These are phyloP conservation scores for Leccinum variabile DNA, from an alignment of 1,284 basidiomycete species.

Conservation along the genomic window DNA sequence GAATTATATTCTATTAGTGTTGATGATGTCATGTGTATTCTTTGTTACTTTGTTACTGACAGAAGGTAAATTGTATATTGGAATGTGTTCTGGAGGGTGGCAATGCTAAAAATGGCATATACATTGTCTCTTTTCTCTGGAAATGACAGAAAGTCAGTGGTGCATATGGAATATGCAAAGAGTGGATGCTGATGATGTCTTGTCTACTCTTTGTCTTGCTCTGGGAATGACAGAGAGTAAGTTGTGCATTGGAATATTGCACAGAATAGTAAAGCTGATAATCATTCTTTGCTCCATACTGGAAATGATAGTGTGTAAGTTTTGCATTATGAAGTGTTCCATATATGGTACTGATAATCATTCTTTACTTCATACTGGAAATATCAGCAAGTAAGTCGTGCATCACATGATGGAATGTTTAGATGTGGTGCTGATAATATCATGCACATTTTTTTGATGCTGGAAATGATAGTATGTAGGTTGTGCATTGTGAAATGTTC, in stretches of 20 bases:
- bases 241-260: too few relatives aligned
- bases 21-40: not conserved
- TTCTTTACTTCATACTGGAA: not conserved
- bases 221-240: too few relatives aligned
- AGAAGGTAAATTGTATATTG: not conserved
- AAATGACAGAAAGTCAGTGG: not conserved
- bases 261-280: too few relatives aligned
- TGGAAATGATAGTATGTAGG: not conserved
- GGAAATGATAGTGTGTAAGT: not conserved
- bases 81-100: too few relatives aligned
- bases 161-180: not conserved
- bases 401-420: not conserved
- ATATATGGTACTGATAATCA: not conserved
- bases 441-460: too few relatives aligned
- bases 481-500: not conserved
- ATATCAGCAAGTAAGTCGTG: not conserved
- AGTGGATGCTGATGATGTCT: too few relatives aligned
- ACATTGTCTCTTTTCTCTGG: too few relatives aligned
- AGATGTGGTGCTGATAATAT: not conserved
- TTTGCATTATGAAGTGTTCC: not conserved
- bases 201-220: too few relatives aligned
- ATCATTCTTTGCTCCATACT: not conserved
- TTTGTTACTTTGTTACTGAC: not conserved
- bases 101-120: too few relatives aligned
- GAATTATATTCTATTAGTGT: too few relatives aligned